phyloP scores from a whole-genome alignment of 139 green algal species.

The Ulvella scutata region DNA sequence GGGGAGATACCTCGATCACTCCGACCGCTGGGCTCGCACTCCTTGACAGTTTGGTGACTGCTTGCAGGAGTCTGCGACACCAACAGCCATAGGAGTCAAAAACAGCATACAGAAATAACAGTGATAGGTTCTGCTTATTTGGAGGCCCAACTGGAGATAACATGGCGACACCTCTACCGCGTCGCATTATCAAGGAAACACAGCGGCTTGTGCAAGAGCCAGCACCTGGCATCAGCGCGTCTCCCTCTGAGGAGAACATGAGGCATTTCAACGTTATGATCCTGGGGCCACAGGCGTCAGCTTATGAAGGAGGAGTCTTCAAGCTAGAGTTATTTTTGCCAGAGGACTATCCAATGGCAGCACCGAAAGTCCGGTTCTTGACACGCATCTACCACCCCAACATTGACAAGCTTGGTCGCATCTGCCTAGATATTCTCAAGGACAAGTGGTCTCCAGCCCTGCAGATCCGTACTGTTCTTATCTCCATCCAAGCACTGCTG shows the following conservation, averaged over 20 bases:
- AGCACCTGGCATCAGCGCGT: constrained; percentile 87
- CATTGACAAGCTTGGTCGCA: constrained; percentile 96
- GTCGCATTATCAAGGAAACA: constrained; percentile 82
- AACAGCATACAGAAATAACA: no score
- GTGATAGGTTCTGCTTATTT: no score
- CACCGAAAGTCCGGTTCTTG: constrained; percentile 95
- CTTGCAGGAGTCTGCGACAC: no score
- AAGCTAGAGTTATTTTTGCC: constrained; percentile 98
- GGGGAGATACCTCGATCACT: no score
- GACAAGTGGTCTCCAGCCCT: constrained; percentile 98
- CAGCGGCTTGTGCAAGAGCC: constrained; percentile 93
- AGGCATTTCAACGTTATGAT: constrained; percentile 99
- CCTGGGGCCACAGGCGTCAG: constrained; percentile 66
- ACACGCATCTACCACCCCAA: constrained; percentile 99
- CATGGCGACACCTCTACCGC: constrained; percentile 24
- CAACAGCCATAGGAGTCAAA: no score
- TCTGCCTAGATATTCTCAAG: constrained; percentile 98
- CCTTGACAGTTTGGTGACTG: no score
- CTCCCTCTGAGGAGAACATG: constrained; percentile 89
- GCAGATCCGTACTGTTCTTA: constrained; percentile 94
- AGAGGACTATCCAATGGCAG: constrained; percentile 98
- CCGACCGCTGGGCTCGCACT: no score
- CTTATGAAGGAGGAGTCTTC: constrained; percentile 92
- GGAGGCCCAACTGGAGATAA: no score
- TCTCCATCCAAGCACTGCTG: constrained; percentile 95